A percentile compares a stretch with the other conserved stretches of the same genome.
These are phyloP conservation scores for Aegilops speltoides DNA, from an alignment of 176 grass and related monocot genomes.

Conservation along the genomic window DNA sequence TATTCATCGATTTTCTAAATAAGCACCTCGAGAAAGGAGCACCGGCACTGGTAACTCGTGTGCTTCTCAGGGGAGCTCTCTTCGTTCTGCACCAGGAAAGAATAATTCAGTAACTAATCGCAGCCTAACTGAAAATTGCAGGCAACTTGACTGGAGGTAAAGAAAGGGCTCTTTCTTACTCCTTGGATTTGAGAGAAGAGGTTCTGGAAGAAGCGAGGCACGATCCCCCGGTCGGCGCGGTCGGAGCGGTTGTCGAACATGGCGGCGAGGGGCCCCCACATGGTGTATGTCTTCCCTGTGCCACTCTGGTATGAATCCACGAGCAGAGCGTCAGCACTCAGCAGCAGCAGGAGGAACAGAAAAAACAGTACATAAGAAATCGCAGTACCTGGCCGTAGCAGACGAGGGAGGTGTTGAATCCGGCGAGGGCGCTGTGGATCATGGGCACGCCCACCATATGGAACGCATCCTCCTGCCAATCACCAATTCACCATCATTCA, in stretches of 20 bases:
- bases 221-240: slow-evolving; percentile 49
- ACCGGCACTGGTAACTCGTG: slow-evolving; percentile 78
- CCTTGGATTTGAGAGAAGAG: slow-evolving; percentile 73
- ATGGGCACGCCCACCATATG: slow-evolving; percentile 60
- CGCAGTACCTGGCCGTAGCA: slow-evolving; percentile 79
- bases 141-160: not conserved
- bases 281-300: slow-evolving; percentile 94
- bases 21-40: slow-evolving; percentile 88
- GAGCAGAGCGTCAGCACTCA: not conserved
- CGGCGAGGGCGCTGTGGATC: slow-evolving; percentile 72
- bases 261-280: slow-evolving; percentile 83
- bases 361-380: not conserved
- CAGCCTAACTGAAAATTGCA: not conserved
- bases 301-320: slow-evolving; percentile 56
- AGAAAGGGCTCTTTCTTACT: slow-evolving; percentile 34
- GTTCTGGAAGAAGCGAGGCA: slow-evolving; percentile 82
- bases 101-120: slow-evolving; percentile 5
- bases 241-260: slow-evolving; percentile 61
- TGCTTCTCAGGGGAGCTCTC: slow-evolving; percentile 60
- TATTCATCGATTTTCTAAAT: not conserved
- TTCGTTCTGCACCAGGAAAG: slow-evolving; percentile 48
- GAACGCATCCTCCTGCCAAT: slow-evolving; percentile 74
- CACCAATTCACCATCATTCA: not conserved
- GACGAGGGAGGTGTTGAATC: slow-evolving; percentile 85
- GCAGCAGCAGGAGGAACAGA: slow-evolving; percentile 12